Conservation (phyloP, 1,139 yeast species). For the Casaregolazyma lundiana region DNA sequence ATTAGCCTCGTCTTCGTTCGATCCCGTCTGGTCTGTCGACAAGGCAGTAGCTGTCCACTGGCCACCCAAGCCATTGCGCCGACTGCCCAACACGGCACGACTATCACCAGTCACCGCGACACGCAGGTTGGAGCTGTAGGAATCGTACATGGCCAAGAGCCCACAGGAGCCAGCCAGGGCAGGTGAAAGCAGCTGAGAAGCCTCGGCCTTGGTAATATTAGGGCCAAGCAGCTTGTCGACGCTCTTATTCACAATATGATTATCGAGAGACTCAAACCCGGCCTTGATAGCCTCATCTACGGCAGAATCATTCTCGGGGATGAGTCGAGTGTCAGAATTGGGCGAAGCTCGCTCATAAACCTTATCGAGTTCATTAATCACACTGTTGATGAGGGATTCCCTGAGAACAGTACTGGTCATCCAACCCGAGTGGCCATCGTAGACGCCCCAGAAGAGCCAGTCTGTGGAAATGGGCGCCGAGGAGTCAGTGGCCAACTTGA, state of each 20-base stretch:
- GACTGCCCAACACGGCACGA: constrained; percentile 80
- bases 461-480: constrained; percentile 49
- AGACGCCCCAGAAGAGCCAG: constrained; percentile 94
- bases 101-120: constrained; percentile 98
- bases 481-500: constrained; percentile 46
- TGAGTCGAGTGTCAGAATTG: constrained; percentile 38
- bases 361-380: constrained; percentile 70
- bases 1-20: constrained; percentile 80
- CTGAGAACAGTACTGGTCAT: constrained; percentile 81
- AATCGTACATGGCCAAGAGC: constrained; percentile 77
- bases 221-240: constrained; percentile 63
- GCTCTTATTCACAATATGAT: constrained; percentile 76
- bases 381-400: constrained; percentile 69
- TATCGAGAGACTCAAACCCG: constrained; percentile 80
- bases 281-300: constrained; percentile 75
- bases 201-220: constrained; percentile 53
- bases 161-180: constrained; percentile 97
- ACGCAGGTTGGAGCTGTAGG: constrained; percentile 62
- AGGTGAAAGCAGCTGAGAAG: constrained; percentile 77
- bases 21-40: constrained; percentile 91
- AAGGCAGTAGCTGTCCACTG: constrained; percentile 86
- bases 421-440: constrained; percentile 98
- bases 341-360: constrained; percentile 45
- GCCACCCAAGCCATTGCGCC: constrained; percentile 44
- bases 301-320: constrained; percentile 55